Evolutionary conservation across 352 stramenopile genomes (phyloP), one percentile per base, ranked within the genome.

Genomic region (Thalassiosira livingstoniorum): DNA sequence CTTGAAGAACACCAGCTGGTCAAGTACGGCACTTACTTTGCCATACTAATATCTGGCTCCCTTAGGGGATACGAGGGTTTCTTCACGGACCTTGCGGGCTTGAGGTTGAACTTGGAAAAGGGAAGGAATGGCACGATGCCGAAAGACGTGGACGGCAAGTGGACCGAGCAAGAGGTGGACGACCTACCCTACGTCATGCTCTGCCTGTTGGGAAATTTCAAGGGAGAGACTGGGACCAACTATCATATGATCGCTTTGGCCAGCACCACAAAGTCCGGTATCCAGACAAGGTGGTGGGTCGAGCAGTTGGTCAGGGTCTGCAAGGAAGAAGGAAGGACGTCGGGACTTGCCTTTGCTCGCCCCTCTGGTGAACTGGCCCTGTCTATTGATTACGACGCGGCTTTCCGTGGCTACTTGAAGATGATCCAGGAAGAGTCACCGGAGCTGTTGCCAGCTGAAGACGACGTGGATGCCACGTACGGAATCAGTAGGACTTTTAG

Each of bases 201-300:
- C 5, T 67, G 21, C 5, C 25, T 85, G 32, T 32, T 85, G 10
- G 77, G 69, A 31, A 53, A 77, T 4, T 85, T 79, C 62, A 85
- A 85, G 39, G 54, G 54, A 3, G 77, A 80, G 25, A 65, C 25
- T 21, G 53, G 39, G 21, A 37, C 35, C 0, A 35, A 57, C 3
- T 62, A 77, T 57, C 77, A 81, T 29, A 55, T 65, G 1, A 60
- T 80, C 0, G 61, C 35, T 42, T 18, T 85, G 23, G 45, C 77
- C 0, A 85, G 47, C 42, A 31, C 37, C 0, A 69, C 77, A 0
- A 51, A 3, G 13, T 85, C 77, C 21, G 77, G 70, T 27, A 2
- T 85, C 2, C 1, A 76, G 32, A 2, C 43, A n/a, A 18, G 70
- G n/a, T 77, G 55, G 60, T 85, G 69, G 77, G 32, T 85, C 0